Percentiles rank a stretch among this genome's conserved stretches.
These are phyloP conservation scores for Colletotrichum tanaceti DNA, from an alignment of 2,329 filamentous ascomycete species.

Conservation along the genomic window DNA sequence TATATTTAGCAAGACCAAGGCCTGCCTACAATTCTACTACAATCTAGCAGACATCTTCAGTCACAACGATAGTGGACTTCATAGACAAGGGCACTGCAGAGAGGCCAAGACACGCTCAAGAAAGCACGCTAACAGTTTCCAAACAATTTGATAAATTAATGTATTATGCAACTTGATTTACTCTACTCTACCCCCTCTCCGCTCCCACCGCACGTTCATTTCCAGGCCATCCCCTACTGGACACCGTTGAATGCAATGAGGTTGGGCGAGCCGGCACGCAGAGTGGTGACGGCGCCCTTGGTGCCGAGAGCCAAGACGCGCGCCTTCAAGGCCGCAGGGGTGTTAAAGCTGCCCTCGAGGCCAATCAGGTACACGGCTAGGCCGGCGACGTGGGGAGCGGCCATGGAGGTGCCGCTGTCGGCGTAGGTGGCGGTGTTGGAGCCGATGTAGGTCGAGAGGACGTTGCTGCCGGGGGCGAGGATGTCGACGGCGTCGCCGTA, in stretches of 20 bases:
- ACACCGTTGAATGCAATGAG: constrained; percentile 61
- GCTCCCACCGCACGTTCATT: too few relatives aligned
- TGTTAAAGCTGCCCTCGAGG: constrained; percentile 51
- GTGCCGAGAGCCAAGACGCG: constrained; percentile 56
- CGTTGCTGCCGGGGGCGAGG: constrained; percentile 60
- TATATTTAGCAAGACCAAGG: too few relatives aligned
- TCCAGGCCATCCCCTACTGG: too few relatives aligned
- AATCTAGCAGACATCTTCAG: too few relatives aligned
- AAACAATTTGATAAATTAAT: too few relatives aligned
- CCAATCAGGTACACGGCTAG: constrained; percentile 65
- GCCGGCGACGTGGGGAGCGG: constrained; percentile 69
- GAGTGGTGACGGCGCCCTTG: constrained; percentile 51
- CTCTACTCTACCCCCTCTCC: too few relatives aligned
- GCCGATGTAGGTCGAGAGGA: constrained; percentile 50
- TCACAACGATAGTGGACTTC: too few relatives aligned
- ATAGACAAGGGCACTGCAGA: too few relatives aligned
- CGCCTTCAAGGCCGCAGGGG: constrained; percentile 55
- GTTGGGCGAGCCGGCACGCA: constrained; percentile 55
- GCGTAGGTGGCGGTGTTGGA: constrained; percentile 47
- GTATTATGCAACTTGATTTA: too few relatives aligned
- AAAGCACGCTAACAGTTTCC: too few relatives aligned
- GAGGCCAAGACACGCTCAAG: too few relatives aligned
- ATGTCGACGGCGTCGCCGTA: constrained; percentile 61
- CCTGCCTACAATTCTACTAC: too few relatives aligned
- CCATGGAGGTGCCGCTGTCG: constrained; percentile 68